phyloP scores from a whole-genome alignment of 495 filamentous ascomycete genomes.

The Aspergillus cristatus region DNA sequence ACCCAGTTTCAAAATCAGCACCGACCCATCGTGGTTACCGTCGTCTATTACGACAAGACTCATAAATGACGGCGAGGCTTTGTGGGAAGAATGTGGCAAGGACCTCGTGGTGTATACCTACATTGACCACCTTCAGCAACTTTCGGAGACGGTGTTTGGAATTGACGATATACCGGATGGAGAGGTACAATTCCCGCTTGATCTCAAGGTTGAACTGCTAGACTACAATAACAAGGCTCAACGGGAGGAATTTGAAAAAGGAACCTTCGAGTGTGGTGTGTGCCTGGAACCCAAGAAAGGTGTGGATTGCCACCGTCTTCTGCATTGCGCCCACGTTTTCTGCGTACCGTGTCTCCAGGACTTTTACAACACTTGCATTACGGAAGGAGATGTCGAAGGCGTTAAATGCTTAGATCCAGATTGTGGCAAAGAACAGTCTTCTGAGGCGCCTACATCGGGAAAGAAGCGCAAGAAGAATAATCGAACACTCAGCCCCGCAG shows the following conservation, averaged over 20 bases:
- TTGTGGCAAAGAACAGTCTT: constrained; percentile 54
- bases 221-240: constrained; percentile 70
- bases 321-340: constrained; percentile 83
- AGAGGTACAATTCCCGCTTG: constrained; percentile 30
- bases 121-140: constrained; percentile 79
- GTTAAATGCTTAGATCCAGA: constrained; percentile 70
- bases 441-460: constrained; percentile 5
- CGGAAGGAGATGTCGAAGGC: constrained; percentile 67
- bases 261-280: constrained; percentile 83
- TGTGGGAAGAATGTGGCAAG: constrained; percentile 80
- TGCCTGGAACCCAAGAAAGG: constrained; percentile 95
- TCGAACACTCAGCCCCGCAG: constrained; percentile 68
- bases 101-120: constrained; percentile 74
- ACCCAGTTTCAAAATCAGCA: constrained; percentile 56
- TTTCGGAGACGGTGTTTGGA: constrained; percentile 68
- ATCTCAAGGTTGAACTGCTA: constrained; percentile 63
- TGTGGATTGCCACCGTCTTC: constrained; percentile 62
- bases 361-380: constrained; percentile 81
- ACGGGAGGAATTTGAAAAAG: constrained; percentile 64
- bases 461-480: constrained; percentile 42
- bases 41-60: constrained; percentile 46
- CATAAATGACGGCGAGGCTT: constrained; percentile 44
- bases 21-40: constrained; percentile 64
- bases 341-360: constrained; percentile 76
- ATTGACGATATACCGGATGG: constrained; percentile 45